Conservation (phyloP, 1,284 basidiomycete genomes). For the Xanthoconium separans region DNA sequence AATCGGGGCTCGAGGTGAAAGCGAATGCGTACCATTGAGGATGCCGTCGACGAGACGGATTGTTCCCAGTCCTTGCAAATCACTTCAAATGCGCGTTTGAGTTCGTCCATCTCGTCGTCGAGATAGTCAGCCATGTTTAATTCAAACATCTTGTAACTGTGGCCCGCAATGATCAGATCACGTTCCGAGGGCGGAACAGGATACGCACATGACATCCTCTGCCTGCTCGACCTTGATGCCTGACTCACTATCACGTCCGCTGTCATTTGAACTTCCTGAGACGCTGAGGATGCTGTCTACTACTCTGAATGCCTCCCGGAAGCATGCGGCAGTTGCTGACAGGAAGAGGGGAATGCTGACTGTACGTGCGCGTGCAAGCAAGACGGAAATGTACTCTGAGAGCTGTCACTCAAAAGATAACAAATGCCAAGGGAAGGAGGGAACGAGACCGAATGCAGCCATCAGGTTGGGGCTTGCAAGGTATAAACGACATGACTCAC, state of each 20-base stretch:
- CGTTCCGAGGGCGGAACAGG: neutral
- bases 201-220: slow-evolving; percentile 78
- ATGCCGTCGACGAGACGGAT: slow-evolving; percentile 44
- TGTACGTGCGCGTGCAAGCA: slow-evolving; percentile 77
- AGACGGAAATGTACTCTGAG: slow-evolving; percentile 80
- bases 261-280: slow-evolving; percentile 27
- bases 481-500: slow-evolving; percentile 36
- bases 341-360: slow-evolving; percentile 77
- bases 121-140: slow-evolving; percentile 96
- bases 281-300: slow-evolving; percentile 73
- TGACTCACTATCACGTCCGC: slow-evolving; percentile 15
- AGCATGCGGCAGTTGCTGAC: slow-evolving; percentile 85
- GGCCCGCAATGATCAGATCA: neutral
- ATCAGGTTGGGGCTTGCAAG: neutral
- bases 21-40: slow-evolving; percentile 14
- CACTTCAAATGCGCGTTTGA: slow-evolving; percentile 71
- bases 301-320: slow-evolving; percentile 84
- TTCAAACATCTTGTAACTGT: slow-evolving; percentile 90
- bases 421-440: neutral
- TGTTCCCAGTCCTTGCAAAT: slow-evolving; percentile 82
- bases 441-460: neutral
- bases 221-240: slow-evolving; percentile 47
- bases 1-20: neutral
- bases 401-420: slow-evolving; percentile 47
- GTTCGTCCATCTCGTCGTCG: slow-evolving; percentile 86